Percentiles rank a stretch among this genome's conserved stretches.
phyloP scores from a whole-genome alignment of 768 basidiomycete genomes.

The Lactarius trivialis region DNA sequence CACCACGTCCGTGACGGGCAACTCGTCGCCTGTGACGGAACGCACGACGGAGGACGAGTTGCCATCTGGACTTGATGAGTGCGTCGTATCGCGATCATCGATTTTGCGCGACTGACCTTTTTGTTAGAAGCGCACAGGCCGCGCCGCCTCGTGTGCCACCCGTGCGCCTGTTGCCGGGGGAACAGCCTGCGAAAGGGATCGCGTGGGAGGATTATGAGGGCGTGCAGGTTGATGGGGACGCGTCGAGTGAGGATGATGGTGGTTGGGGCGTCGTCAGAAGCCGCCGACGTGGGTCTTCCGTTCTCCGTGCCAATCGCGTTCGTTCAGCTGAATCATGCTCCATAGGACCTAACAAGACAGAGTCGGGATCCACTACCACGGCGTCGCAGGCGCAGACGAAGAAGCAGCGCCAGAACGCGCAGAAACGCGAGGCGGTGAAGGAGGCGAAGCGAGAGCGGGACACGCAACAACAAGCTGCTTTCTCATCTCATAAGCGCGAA shows the following conservation, averaged over 20 bases:
- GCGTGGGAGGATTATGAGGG: conserved; percentile 79
- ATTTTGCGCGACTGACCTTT: conserved; percentile 3
- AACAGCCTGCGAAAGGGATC: conserved; percentile 57
- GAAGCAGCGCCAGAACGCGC: conserved; percentile 63
- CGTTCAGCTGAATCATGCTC: neutral
- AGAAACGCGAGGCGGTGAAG: conserved; percentile 51
- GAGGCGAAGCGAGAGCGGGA: conserved; percentile 51
- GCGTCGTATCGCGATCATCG: conserved; percentile 28
- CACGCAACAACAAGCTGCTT: conserved; percentile 39
- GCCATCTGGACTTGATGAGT: conserved; percentile 66
- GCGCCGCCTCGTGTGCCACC: conserved; percentile 60
- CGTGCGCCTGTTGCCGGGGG: conserved; percentile 49
- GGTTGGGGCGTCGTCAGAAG: conserved; percentile 72
- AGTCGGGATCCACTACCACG: conserved; percentile 1
- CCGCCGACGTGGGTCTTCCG: conserved; percentile 31
- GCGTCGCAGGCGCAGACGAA: conserved; percentile 44
- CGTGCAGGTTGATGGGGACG: conserved; percentile 54
- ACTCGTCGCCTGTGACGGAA: conserved; percentile 34
- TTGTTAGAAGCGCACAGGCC: conserved; percentile 45
- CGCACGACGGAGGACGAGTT: conserved; percentile 37
- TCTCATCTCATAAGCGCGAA: conserved; percentile 56
- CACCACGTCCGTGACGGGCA: conserved; percentile 41
- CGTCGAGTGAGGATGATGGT: conserved; percentile 56
- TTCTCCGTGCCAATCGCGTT: neutral
- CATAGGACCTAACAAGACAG: conserved; percentile 22